A percentile compares a stretch with the other conserved stretches of the same genome.
Evolutionary conservation across 148 eudicot genomes (phyloP).

Genomic region (Talinum fruticosum): DNA sequence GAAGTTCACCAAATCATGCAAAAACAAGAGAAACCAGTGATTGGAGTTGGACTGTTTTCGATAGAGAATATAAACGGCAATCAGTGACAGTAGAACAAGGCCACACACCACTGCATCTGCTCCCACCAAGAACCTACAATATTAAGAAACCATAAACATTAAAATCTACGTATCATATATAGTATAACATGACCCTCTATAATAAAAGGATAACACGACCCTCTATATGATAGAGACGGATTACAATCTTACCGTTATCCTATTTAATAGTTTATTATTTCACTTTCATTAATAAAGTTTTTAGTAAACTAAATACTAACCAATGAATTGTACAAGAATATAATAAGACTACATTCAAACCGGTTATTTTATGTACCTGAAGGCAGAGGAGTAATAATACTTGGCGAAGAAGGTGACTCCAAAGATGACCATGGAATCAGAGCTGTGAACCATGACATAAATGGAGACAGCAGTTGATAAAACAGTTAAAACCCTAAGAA

Average conservation of each 20-base stretch:
- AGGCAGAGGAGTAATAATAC: slow-evolving; percentile 17
- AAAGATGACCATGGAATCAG: neutral
- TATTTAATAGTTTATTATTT: too few relatives aligned
- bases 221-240: too few relatives aligned
- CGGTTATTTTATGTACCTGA: slow-evolving; percentile 17
- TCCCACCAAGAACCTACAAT: slow-evolving; percentile 12
- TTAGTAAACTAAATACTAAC: too few relatives aligned
- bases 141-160: neutral
- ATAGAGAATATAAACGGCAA: neutral
- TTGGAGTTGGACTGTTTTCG: neutral
- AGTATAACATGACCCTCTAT: too few relatives aligned
- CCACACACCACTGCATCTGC: neutral
- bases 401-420: neutral
- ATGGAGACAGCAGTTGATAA: neutral
- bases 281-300: too few relatives aligned
- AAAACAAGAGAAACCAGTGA: neutral
- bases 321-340: too few relatives aligned
- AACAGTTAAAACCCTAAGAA: neutral
- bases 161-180: neutral
- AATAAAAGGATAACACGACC: too few relatives aligned
- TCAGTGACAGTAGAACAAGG: neutral
- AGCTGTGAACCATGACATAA: slow-evolving; percentile 12
- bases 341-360: too few relatives aligned
- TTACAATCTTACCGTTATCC: too few relatives aligned
- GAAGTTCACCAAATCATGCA: slow-evolving; percentile 21